Evolutionary conservation across 1,284 basidiomycete species (phyloP), one percentile per base, ranked within the genome.

Genomic region (Trametes hirsuta): DNA sequence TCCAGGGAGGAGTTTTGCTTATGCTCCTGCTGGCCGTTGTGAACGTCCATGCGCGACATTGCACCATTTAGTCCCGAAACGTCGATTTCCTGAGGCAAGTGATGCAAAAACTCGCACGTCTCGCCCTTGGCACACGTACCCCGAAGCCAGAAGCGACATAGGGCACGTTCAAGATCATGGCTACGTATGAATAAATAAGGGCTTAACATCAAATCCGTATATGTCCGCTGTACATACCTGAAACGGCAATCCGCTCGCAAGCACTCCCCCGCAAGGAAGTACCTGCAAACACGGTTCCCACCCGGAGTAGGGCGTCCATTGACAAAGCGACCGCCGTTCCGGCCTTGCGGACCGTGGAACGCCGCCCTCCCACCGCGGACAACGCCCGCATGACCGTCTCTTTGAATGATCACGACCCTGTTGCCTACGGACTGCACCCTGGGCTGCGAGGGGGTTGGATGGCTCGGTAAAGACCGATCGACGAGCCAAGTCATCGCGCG

Each of bases 101-200:
- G 91, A 71, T 97, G 94, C 69, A 97, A 76, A 75, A 97, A 97
- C 75, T 94, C 91, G 80, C 91, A 94, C 65, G 84, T 87, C 60
- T 97, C 95, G 52, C 94, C 90, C 75, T 98, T 98, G 46, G 94
- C 93, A 72, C 95, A 98, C 57, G 95, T 95, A 4, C 97, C 97
- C 51, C 95, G 86, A 42, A 99, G 83, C 97, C 97, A 99, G 79
- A 98, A 99, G 36, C 97, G 91, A 76, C 95, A 98, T 22, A 98
- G 76, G 0, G 96, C 96, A 44, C 94, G 86, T 72, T 97, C 94
- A 3, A 96, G 82, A 71, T 97, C 94, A 72, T 97, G 93, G 67
- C 92, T 58, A 44, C 36, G 30, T 25, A 47, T 44, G 51, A 25
- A 51, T 58, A 48, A 61, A 42, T 45, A 8, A n/a, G 51, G 18